Conservation (phyloP, 768 basidiomycete genomes). For the Boletus sp. region DNA sequence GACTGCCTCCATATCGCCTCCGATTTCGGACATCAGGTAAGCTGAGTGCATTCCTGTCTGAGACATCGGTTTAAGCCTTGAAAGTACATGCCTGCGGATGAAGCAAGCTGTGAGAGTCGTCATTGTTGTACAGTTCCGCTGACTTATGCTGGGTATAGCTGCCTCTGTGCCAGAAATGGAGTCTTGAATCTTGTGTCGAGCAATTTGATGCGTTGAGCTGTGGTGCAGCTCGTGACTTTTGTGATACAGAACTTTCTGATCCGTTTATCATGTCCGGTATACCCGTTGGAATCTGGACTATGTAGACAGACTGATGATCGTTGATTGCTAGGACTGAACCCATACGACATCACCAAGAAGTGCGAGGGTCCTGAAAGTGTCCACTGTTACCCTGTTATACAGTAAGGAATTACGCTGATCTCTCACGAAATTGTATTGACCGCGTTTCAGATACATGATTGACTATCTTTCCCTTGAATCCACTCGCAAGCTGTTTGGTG, state of each 20-base stretch:
- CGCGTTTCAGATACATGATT: slow-evolving; percentile 44
- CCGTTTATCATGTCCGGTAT: slow-evolving; percentile 27
- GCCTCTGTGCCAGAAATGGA: slow-evolving; percentile 61
- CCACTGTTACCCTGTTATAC: slow-evolving; percentile 60
- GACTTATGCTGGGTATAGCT: slow-evolving; percentile 39
- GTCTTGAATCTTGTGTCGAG: slow-evolving; percentile 58
- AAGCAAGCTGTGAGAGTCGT: slow-evolving; percentile 34
- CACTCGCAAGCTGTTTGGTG: slow-evolving; percentile 55
- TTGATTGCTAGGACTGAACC: slow-evolving; percentile 41
- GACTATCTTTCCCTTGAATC: slow-evolving; percentile 59
- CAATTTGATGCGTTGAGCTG: slow-evolving; percentile 67
- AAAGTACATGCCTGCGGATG: slow-evolving; percentile 37
- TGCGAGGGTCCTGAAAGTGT: slow-evolving; percentile 54
- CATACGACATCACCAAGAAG: slow-evolving; percentile 63
- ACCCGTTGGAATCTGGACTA: neutral
- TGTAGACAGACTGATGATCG: neutral
- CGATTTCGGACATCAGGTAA: slow-evolving; percentile 21
- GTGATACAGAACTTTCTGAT: slow-evolving; percentile 40
- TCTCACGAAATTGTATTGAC: neutral
- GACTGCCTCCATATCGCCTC: slow-evolving; percentile 39
- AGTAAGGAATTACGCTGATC: slow-evolving; percentile 22
- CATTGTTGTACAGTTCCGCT: neutral
- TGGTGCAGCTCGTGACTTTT: slow-evolving; percentile 62
- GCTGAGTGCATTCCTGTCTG: neutral
- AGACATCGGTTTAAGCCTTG: neutral